Base-by-base conservation (phyloP, 805 yeast species). In the Lachancea waltii region DNA sequence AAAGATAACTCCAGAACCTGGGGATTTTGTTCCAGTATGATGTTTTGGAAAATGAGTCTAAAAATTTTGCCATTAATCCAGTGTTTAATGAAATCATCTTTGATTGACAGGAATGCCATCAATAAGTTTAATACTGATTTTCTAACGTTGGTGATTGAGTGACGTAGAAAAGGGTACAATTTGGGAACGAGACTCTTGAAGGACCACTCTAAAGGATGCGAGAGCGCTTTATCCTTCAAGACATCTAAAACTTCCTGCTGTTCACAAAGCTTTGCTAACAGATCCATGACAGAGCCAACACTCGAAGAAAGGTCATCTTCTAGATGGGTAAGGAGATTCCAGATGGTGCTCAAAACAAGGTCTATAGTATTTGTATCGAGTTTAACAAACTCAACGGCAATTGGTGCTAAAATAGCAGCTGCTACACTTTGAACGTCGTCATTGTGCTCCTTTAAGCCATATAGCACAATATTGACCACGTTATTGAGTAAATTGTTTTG, bases 371-470 rank as follows among this genome's bases (percentile, higher is more conserved):
- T 53, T 14, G 72, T 65, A 37, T 79, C 74, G 30, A 81, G 64
- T 26, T 71, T 67, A n/a, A 89, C 89, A 58, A 90, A 85, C 46
- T 85, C 85, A n/a, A 72, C 68, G 1, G 95, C 87, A 33, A 92
- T 85, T 3, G 98, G 98, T 0, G 90, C 70, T 36, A 92, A 65
- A 1, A 95, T 86, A 2, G 95, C 83, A 0, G 98, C 97, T 17
- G 95, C 87, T 32, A 90, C 96, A 7, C 96, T 87, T 59, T 94
- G 97, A 18, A 92, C 97, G 58, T 92, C 99, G 59, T 89, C 97
- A 50, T 87, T 95, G 38, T 77, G 71, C 44, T 72, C 75, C 45
- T 78, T 79, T 33, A 92, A 65, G 3, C 97, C 95, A 61, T 84
- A 85, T 30, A 92, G 66, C 1, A 92, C 97, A 73, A 92, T 84